phyloP scores from a whole-genome alignment of 2,329 filamentous ascomycete genomes.

The Penicillium italicum region DNA sequence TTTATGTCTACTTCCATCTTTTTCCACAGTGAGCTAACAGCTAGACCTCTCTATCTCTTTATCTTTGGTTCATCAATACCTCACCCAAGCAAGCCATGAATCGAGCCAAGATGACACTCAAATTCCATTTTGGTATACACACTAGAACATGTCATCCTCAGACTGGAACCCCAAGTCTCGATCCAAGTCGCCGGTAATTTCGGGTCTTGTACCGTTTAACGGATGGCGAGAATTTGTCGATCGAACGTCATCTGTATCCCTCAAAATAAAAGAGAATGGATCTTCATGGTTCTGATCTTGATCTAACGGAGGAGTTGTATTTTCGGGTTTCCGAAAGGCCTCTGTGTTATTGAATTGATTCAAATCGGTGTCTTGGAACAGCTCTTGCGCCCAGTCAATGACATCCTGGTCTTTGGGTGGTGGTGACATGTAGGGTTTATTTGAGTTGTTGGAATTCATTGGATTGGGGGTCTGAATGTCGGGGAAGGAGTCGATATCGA shows the following conservation, averaged over 20 bases:
- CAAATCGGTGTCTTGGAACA: conserved; percentile 24
- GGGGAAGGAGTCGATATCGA: conserved; percentile 27
- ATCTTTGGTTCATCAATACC: not conserved
- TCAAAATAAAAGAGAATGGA: conserved; percentile 22
- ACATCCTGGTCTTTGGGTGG: conserved; percentile 20
- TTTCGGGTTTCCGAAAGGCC: conserved; percentile 1
- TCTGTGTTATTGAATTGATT: conserved; percentile 11
- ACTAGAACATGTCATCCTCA: conserved; percentile 31
- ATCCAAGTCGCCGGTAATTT: conserved; percentile 39
- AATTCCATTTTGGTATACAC: not conserved
- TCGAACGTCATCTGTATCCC: conserved; percentile 7
- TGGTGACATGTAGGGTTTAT: conserved; percentile 2
- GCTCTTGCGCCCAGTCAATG: conserved; percentile 32
- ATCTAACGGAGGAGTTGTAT: not conserved
- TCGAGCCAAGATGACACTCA: not conserved
- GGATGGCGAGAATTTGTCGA: not conserved
- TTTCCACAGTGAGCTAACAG: not conserved
- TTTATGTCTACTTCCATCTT: not conserved
- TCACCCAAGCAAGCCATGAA: no score
- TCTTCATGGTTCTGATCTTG: conserved; percentile 13
- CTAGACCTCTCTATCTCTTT: not conserved
- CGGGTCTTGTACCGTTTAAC: conserved; percentile 13
- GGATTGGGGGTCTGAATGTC: conserved; percentile 13
- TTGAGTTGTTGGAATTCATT: not conserved
- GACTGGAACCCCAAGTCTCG: conserved; percentile 35